phyloP scores from a whole-genome alignment of 257 asterid genomes.

The Primulina huaijiensis region DNA sequence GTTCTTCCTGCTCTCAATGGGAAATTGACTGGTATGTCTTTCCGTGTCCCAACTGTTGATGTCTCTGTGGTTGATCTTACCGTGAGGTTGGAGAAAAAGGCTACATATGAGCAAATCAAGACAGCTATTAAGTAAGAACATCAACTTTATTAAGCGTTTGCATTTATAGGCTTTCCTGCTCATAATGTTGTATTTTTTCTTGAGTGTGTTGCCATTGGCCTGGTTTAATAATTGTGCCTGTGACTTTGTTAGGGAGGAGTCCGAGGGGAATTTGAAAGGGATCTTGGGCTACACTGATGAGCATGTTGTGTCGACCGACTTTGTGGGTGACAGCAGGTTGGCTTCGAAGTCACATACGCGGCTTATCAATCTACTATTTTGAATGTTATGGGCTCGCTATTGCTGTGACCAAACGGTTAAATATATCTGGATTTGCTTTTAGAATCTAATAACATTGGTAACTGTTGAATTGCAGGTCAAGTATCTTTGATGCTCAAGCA shows the following conservation, averaged over 20 bases:
- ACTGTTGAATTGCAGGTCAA: conserved; percentile 43
- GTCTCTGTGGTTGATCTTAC: conserved; percentile 83
- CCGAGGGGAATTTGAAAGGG: conserved; percentile 53
- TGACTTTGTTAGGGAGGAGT: conserved; percentile 49
- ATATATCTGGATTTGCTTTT: neutral
- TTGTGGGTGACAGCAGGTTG: conserved; percentile 56
- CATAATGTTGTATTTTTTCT: neutral
- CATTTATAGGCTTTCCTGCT: too few relatives aligned
- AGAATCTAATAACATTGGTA: neutral
- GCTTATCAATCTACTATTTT: neutral
- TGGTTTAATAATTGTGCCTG: conserved; percentile 4
- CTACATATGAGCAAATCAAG: conserved; percentile 64
- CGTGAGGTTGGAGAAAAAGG: conserved; percentile 62
- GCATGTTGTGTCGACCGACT: conserved; percentile 56
- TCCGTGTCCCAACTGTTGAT: conserved; percentile 80
- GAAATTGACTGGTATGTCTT: conserved; percentile 75
- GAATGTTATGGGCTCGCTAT: neutral
- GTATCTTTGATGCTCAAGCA: conserved; percentile 79
- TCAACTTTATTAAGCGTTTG: neutral
- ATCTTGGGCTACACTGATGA: conserved; percentile 60
- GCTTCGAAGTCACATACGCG: neutral
- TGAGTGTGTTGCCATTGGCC: neutral
- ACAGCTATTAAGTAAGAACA: conserved; percentile 62
- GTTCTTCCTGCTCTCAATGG: conserved; percentile 80
- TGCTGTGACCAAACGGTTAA: neutral